These are phyloP conservation scores for Populus tomentosa DNA, from an alignment of 441 rosid genomes.

Conservation along the genomic window DNA sequence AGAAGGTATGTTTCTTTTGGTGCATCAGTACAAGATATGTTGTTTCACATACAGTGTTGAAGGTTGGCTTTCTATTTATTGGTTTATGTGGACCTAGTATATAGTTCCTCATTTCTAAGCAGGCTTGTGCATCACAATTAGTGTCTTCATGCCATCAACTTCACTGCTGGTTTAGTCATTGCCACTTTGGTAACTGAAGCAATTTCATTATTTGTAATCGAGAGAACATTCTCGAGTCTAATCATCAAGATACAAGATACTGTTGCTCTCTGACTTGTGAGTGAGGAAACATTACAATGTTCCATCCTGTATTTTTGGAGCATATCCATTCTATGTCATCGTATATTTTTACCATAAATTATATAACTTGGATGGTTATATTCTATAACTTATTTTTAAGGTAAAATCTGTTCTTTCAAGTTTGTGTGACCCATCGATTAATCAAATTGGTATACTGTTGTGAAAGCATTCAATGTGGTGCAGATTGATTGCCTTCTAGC, in stretches of 20 bases:
- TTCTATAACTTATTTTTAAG: background rate
- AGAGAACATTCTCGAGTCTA: background rate
- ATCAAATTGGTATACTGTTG: constrained; percentile 4
- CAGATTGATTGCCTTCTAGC: constrained; percentile 33
- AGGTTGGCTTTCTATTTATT: background rate
- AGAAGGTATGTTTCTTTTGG: constrained; percentile 27
- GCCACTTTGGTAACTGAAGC: background rate
- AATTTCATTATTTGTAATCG: background rate
- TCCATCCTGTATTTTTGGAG: background rate
- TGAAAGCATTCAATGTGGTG: constrained; percentile 14
- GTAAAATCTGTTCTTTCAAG: background rate
- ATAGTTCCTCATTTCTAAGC: background rate
- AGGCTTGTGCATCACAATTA: background rate
- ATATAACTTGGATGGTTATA: background rate
- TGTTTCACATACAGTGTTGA: background rate
- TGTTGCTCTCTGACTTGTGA: background rate
- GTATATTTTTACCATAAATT: background rate
- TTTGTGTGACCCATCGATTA: background rate
- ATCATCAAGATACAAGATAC: background rate
- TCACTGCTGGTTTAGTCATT: background rate
- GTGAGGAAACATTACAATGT: background rate
- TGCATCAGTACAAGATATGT: background rate
- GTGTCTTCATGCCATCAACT: background rate
- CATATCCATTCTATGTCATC: background rate
- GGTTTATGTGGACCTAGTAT: background rate